Evolutionary conservation across 495 filamentous ascomycete species (phyloP).

Genomic region (Jackrogersella multiformis): DNA sequence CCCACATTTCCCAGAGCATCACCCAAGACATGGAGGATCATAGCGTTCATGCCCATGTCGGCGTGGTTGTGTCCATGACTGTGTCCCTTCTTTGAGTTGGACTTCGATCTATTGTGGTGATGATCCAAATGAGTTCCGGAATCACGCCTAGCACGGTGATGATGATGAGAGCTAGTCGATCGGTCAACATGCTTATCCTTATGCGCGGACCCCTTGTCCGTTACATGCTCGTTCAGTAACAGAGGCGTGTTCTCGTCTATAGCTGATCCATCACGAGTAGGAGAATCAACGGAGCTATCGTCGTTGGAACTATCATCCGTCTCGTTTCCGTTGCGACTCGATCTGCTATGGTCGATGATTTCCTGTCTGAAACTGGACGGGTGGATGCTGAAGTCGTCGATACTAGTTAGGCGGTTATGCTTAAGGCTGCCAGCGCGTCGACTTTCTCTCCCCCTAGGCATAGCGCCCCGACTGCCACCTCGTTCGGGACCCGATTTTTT

Average conservation of each 20-base stretch:
- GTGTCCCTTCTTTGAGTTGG: slow-evolving; percentile 59
- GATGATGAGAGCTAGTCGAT: slow-evolving; percentile 30
- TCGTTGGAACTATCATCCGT: slow-evolving; percentile 61
- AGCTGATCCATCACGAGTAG: slow-evolving; percentile 58
- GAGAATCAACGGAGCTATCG: slow-evolving; percentile 62
- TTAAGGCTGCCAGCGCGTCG: slow-evolving; percentile 63
- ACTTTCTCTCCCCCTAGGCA: slow-evolving; percentile 55
- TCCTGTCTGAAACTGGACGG: slow-evolving; percentile 91
- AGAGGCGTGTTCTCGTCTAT: slow-evolving; percentile 60
- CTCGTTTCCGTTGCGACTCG: slow-evolving; percentile 54
- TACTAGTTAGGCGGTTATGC: slow-evolving; percentile 62
- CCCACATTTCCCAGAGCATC: slow-evolving; percentile 97
- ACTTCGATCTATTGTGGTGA: slow-evolving; percentile 82
- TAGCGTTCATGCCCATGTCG: slow-evolving; percentile 97
- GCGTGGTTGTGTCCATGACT: slow-evolving; percentile 77
- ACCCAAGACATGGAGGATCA: slow-evolving; percentile 94
- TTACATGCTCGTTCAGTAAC: slow-evolving; percentile 36
- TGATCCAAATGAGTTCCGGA: slow-evolving; percentile 68
- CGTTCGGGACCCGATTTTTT: slow-evolving; percentile 38
- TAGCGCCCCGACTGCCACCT: slow-evolving; percentile 47
- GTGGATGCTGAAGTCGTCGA: slow-evolving; percentile 82
- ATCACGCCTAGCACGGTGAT: slow-evolving; percentile 44
- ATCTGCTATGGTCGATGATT: slow-evolving; percentile 80
- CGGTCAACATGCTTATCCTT: slow-evolving; percentile 29
- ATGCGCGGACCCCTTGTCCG: slow-evolving; percentile 29